Evolutionary conservation across 2,329 filamentous ascomycete species (phyloP).

Genomic region (Teratosphaeria gauchensis): DNA sequence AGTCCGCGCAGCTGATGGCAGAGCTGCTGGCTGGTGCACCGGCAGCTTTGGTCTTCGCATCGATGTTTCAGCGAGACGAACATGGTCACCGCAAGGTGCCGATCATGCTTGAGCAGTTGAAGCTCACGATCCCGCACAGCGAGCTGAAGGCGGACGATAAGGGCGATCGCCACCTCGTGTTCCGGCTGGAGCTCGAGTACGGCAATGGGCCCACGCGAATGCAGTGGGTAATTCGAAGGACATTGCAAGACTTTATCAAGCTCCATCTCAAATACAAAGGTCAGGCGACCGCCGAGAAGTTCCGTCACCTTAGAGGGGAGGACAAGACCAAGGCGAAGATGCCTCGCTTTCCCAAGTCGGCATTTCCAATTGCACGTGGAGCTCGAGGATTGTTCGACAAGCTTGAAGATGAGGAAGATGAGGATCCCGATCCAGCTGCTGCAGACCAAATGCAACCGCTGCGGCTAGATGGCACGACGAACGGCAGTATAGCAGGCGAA

Average conservation of each 20-base stretch:
- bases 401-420: slow-evolving; percentile 65
- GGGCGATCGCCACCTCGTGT: slow-evolving; percentile 66
- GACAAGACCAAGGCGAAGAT: slow-evolving; percentile 62
- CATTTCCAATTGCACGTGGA: slow-evolving; percentile 80
- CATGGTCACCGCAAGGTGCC: slow-evolving; percentile 92
- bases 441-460: neutral
- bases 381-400: slow-evolving; percentile 49
- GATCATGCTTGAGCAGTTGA: slow-evolving; percentile 88
- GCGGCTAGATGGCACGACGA: neutral
- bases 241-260: slow-evolving; percentile 81
- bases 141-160: slow-evolving; percentile 51
- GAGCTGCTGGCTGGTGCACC: slow-evolving; percentile 87
- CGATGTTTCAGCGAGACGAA: slow-evolving; percentile 96
- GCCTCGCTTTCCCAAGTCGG: slow-evolving; percentile 79
- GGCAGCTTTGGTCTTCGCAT: slow-evolving; percentile 86
- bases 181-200: slow-evolving; percentile 90
- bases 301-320: slow-evolving; percentile 59
- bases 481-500: slow-evolving; percentile 35
- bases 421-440: slow-evolving; percentile 23
- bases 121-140: slow-evolving; percentile 77
- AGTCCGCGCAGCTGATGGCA: slow-evolving; percentile 92
- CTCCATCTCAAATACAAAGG: slow-evolving; percentile 90
- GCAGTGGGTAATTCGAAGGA: slow-evolving; percentile 88
- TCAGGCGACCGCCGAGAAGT: slow-evolving; percentile 72
- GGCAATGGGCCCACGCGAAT: slow-evolving; percentile 91